Conservation (phyloP, 2,329 filamentous ascomycete genomes). For the Aspergillus transmontanensis region DNA sequence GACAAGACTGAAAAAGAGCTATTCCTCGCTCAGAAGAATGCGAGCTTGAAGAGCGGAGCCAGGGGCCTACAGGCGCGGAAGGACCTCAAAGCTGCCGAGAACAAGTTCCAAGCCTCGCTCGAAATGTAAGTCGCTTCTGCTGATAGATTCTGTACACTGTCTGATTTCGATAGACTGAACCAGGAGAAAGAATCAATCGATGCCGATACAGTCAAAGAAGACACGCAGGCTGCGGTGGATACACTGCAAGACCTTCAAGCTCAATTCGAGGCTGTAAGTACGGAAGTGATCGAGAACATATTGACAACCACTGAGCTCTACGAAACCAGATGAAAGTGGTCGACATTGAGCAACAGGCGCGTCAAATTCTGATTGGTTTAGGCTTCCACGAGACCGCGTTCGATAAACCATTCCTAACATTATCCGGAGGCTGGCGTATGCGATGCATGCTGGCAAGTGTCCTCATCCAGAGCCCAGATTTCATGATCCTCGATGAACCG, state of each 20-base stretch:
- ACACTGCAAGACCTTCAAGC: conserved; percentile 70
- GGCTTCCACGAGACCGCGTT: conserved; percentile 69
- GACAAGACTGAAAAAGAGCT: conserved; percentile 64
- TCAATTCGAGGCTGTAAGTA: conserved; percentile 63
- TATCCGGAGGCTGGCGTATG: conserved; percentile 81
- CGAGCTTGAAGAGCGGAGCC: conserved; percentile 71
- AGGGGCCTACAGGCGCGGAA: conserved; percentile 78
- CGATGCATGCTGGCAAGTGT: conserved; percentile 65
- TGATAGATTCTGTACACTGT: background rate
- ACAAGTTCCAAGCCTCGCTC: conserved; percentile 62
- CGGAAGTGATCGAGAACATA: background rate
- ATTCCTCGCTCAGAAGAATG: conserved; percentile 72
- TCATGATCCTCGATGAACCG: conserved; percentile 82
- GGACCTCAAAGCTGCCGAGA: conserved; percentile 69
- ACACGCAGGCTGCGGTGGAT: conserved; percentile 70
- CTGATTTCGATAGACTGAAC: conserved; percentile 37
- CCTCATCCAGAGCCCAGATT: conserved; percentile 72
- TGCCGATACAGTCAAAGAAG: conserved; percentile 58
- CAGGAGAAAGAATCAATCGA: conserved; percentile 61
- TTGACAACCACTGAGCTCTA: conserved; percentile 13
- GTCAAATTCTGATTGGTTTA: conserved; percentile 67
- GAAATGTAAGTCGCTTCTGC: conserved; percentile 45
- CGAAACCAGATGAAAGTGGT: conserved; percentile 54
- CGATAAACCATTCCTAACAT: conserved; percentile 60
- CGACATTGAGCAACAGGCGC: conserved; percentile 67